Percentiles rank a stretch among this genome's conserved stretches.
These are phyloP conservation scores for Colletotrichum sidae DNA, from an alignment of 2,329 filamentous ascomycete genomes.

Conservation along the genomic window DNA sequence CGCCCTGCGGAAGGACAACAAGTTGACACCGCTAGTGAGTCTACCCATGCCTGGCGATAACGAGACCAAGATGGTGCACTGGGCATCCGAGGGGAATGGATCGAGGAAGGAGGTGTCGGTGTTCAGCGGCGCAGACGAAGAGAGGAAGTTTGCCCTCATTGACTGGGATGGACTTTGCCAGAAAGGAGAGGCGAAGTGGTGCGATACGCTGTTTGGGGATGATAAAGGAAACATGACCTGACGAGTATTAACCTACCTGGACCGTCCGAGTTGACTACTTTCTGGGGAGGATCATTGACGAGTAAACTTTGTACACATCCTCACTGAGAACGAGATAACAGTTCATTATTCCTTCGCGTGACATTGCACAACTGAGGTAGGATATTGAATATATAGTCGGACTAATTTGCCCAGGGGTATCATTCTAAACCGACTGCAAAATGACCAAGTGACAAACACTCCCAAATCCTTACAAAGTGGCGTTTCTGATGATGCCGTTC, in stretches of 20 bases:
- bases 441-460: not conserved
- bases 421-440: conserved; percentile 17
- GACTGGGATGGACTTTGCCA: conserved; percentile 50
- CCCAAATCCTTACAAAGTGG: conserved; percentile 47
- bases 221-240: conserved; percentile 39
- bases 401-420: conserved; percentile 11
- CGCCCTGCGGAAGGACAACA: conserved; percentile 39
- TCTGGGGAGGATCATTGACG: too few species aligned
- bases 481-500: conserved; percentile 52
- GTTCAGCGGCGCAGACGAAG: conserved; percentile 41
- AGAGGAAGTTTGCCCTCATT: conserved; percentile 41
- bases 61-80: conserved; percentile 40
- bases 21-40: conserved; percentile 40
- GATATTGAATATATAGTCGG: too few species aligned
- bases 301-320: too few species aligned
- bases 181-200: conserved; percentile 44
- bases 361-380: too few species aligned
- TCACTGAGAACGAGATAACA: too few species aligned
- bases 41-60: conserved; percentile 14
- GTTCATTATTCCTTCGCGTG: too few species aligned
- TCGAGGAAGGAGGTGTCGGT: conserved; percentile 34
- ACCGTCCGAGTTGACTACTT: too few species aligned
- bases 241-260: too few species aligned
- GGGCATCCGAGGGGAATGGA: conserved; percentile 38
- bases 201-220: conserved; percentile 49